Conservation (phyloP, 306 rosid genomes). For the Pueraria montana region DNA sequence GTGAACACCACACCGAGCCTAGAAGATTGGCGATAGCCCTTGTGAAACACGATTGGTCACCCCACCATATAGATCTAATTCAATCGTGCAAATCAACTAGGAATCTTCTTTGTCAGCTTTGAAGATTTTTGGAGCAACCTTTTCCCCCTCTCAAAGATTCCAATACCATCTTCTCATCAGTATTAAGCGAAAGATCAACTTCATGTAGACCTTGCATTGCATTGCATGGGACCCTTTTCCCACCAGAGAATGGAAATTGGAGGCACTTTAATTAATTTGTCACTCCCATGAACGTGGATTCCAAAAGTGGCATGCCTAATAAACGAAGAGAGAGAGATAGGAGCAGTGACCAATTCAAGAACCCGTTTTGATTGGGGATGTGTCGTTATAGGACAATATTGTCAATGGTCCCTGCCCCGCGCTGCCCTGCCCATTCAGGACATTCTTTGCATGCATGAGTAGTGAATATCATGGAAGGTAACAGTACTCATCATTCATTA, state of each 20-base stretch:
- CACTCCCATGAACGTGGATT: conserved; percentile 70
- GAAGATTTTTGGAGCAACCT: conserved; percentile 48
- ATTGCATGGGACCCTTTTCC: conserved; percentile 59
- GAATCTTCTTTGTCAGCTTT: conserved; percentile 71
- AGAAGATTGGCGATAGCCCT: conserved; percentile 31
- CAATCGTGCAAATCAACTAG: conserved; percentile 48
- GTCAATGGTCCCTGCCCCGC: conserved; percentile 2
- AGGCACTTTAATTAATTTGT: conserved; percentile 42
- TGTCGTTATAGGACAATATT: conserved; percentile 5
- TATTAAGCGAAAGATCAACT: conserved; percentile 48
- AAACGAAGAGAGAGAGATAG: conserved; percentile 46
- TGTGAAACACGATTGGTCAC: conserved; percentile 53
- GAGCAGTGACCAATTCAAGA: background rate
- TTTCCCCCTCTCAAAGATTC: conserved; percentile 55
- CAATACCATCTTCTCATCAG: conserved; percentile 67
- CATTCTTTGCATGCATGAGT: conserved; percentile 35
- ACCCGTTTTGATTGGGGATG: conserved; percentile 27
- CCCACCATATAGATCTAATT: conserved; percentile 31
- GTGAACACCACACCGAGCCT: conserved; percentile 37
- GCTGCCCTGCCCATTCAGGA: conserved; percentile 7
- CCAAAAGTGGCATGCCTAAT: conserved; percentile 47
- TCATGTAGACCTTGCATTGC: conserved; percentile 49
- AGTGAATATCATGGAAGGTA: no score
- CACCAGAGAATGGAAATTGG: conserved; percentile 47
- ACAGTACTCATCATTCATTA: background rate